Percentiles rank a stretch among this genome's conserved stretches.
These are phyloP conservation scores for Arxiozyma bovina DNA, from an alignment of 1,139 yeast species.

Conservation along the genomic window DNA sequence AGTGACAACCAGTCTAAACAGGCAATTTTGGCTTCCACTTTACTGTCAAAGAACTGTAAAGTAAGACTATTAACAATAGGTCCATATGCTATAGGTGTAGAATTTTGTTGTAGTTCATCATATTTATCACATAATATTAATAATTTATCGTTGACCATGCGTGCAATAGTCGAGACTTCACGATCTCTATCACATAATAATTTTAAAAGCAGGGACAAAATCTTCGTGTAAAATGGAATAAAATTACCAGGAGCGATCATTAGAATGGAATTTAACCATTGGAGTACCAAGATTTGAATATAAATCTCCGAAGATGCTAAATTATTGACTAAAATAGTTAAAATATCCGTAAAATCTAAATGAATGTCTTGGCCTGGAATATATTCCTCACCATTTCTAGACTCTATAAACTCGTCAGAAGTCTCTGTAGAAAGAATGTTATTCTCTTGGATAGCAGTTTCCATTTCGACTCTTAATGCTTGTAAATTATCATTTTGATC, in stretches of 20 bases:
- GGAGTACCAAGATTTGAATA: slow-evolving; percentile 69
- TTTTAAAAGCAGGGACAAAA: slow-evolving; percentile 48
- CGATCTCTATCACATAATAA: slow-evolving; percentile 43
- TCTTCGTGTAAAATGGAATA: slow-evolving; percentile 52
- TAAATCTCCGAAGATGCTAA: slow-evolving; percentile 67
- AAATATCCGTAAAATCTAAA: slow-evolving; percentile 71
- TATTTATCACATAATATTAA: slow-evolving; percentile 37
- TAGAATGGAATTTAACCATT: slow-evolving; percentile 74
- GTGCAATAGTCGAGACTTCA: slow-evolving; percentile 43
- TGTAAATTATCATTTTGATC: slow-evolving; percentile 5
- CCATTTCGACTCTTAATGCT: slow-evolving; percentile 8
- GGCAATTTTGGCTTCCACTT: slow-evolving; percentile 75
- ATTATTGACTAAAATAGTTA: slow-evolving; percentile 70
- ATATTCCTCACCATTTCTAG: slow-evolving; percentile 45
- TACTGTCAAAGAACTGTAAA: slow-evolving; percentile 53
- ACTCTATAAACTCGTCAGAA: background rate
- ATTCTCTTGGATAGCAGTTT: slow-evolving; percentile 7
- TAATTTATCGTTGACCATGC: slow-evolving; percentile 43
- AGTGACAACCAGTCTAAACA: slow-evolving; percentile 87
- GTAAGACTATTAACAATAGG: slow-evolving; percentile 54
- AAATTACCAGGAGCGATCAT: slow-evolving; percentile 71
- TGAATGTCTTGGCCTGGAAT: slow-evolving; percentile 82
- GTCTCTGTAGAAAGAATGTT: slow-evolving; percentile 12
- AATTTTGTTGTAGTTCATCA: slow-evolving; percentile 23
- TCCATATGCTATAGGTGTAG: slow-evolving; percentile 30